Conservation (phyloP, 169 alveolate genomes). For the Plasmodium gaboni region DNA sequence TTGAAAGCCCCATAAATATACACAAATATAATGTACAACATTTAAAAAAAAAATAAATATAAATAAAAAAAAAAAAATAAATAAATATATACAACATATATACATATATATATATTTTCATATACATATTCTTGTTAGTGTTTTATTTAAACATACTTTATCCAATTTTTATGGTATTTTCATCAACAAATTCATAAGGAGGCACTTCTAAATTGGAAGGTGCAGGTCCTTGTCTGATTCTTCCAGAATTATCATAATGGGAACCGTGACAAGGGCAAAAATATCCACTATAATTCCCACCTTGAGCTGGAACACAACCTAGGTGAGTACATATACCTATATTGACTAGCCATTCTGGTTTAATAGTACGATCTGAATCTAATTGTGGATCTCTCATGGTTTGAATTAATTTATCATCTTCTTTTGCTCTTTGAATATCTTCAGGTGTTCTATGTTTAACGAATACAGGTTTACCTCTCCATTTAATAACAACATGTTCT, state of each 20-base stretch:
- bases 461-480: slow-evolving; percentile 91
- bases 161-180: slow-evolving; percentile 88
- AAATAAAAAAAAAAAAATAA: neutral
- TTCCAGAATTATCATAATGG: slow-evolving; percentile 91
- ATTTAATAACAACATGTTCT: slow-evolving; percentile 87
- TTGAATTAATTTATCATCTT: slow-evolving; percentile 86
- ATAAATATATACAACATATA: neutral
- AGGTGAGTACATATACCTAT: slow-evolving; percentile 91
- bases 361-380: slow-evolving; percentile 87
- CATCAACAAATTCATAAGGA: slow-evolving; percentile 88
- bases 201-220: slow-evolving; percentile 91
- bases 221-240: slow-evolving; percentile 92
- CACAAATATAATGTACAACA: neutral
- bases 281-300: slow-evolving; percentile 90
- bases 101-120: too few species aligned
- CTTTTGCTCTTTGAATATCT: slow-evolving; percentile 87
- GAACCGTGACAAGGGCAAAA: slow-evolving; percentile 94
- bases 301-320: slow-evolving; percentile 90
- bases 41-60: neutral
- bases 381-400: slow-evolving; percentile 91
- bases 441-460: slow-evolving; percentile 89
- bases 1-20: too few species aligned
- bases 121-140: neutral
- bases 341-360: slow-evolving; percentile 91
- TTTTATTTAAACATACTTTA: slow-evolving; percentile 16